Percentiles rank a stretch among this genome's conserved stretches.
Conservation (phyloP, 2,329 filamentous ascomycete genomes). For the Beauveria caledonica region DNA sequence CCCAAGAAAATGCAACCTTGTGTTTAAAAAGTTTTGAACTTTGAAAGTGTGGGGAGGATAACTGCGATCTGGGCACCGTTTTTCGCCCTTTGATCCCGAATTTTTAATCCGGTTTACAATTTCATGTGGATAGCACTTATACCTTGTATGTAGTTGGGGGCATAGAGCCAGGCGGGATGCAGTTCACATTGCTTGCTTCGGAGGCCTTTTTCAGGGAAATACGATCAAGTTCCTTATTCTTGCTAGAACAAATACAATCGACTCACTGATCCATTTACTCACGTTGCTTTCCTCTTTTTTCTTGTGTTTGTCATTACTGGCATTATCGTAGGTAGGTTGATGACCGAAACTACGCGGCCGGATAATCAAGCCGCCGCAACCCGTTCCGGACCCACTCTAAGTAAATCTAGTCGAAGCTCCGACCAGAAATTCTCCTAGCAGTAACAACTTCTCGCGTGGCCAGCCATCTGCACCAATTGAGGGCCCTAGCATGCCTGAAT, state of each 20-base stretch:
- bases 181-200: neutral
- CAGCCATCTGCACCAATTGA: slow-evolving; percentile 17
- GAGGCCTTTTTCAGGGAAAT: too few relatives aligned
- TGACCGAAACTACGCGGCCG: neutral
- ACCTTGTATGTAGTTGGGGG: slow-evolving; percentile 1
- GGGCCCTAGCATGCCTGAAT: slow-evolving; percentile 16
- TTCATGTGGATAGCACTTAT: neutral
- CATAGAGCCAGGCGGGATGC: neutral
- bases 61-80: neutral
- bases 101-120: neutral
- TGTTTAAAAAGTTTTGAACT: neutral
- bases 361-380: slow-evolving; percentile 9
- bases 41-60: neutral
- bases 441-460: slow-evolving; percentile 8
- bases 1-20: neutral
- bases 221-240: neutral
- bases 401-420: slow-evolving; percentile 2
- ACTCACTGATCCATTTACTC: too few relatives aligned
- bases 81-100: neutral
- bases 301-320: neutral
- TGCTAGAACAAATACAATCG: neutral
- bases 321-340: neutral
- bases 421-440: slow-evolving; percentile 9
- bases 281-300: neutral
- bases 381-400: neutral